Conservation (phyloP, 495 filamentous ascomycete species). For the Daldinia loculata region DNA sequence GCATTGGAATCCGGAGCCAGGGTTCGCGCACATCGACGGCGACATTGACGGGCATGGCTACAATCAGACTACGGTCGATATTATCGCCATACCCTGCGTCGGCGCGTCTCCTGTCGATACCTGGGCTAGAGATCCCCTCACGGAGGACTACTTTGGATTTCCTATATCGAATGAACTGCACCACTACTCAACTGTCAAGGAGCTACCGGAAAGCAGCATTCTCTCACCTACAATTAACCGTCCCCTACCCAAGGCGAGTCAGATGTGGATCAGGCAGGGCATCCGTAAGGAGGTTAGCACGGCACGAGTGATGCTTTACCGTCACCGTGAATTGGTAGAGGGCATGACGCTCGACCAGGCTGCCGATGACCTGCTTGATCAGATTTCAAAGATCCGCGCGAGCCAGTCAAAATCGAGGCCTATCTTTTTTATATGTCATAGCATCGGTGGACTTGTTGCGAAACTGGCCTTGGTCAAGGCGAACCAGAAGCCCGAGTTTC, state of each 20-base stretch:
- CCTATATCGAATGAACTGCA: conserved; percentile 35
- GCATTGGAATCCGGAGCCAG: conserved; percentile 45
- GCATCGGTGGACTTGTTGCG: conserved; percentile 69
- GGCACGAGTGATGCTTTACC: conserved; percentile 64
- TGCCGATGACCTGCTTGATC: conserved; percentile 60
- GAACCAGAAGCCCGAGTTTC: conserved; percentile 50
- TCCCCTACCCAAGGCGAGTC: conserved; percentile 40
- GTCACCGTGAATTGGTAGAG: conserved; percentile 60
- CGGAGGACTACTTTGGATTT: conserved; percentile 46
- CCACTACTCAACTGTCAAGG: conserved; percentile 40
- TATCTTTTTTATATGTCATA: conserved; percentile 71
- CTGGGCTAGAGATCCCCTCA: conserved; percentile 52
- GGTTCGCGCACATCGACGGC: conserved; percentile 54
- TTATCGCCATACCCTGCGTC: conserved; percentile 57
- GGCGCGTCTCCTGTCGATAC: conserved; percentile 56
- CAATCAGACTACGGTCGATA: conserved; percentile 58
- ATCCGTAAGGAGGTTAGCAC: conserved; percentile 49
- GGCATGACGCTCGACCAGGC: conserved; percentile 59
- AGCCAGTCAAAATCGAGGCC: conserved; percentile 55
- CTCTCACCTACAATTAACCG: conserved; percentile 47
- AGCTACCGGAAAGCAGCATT: conserved; percentile 42
- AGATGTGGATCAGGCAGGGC: conserved; percentile 54
- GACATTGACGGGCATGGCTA: conserved; percentile 53
- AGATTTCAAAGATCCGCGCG: conserved; percentile 52
- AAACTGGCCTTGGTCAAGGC: conserved; percentile 66